Evolutionary conservation across 176 grass and related monocot genomes (phyloP), one percentile per base, ranked within the genome.

Genomic region (Carex scoparia): DNA sequence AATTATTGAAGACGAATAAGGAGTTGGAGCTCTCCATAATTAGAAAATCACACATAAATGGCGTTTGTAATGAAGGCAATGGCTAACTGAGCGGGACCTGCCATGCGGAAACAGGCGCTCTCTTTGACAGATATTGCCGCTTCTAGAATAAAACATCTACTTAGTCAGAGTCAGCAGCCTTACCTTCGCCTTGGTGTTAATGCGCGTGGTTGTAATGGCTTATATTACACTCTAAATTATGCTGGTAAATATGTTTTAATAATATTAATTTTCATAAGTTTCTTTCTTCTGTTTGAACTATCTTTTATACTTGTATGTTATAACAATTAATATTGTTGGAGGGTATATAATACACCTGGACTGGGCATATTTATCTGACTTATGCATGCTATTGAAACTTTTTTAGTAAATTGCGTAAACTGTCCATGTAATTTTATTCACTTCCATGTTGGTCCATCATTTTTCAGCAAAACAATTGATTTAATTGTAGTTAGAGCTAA

Each of bases 171-270:
- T 61, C 91, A 93, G 65, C 79, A 84, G 66, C 65, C 89, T 9
- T 95, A 88, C 55, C 91, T 98, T 46, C 80, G 81, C 1, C 85
- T 98, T 15, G 93, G 91, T 9, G 88, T 98, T 62, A 95, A 90
- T 38, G 86, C 88, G 5, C 91, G 93, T 2, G 95, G 95, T 1
- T 94, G 95, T 87, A 98, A 93, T 42, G 95, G 91, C 53, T 87
- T 98, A 76, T 98, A 91, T 3, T 98, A 94, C 86, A 90, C 91
- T 13, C 91, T 98, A 16, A 94, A 98, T 87, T 94, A 94, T n/a
- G 91, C 95, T 1, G 89, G 95, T 94, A 88, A 49, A 10, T 49
- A 10, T 49, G 0, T 49, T 49, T 49, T 49, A 2, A 38, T 55
- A 4, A 69, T 64, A 28, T 14, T 18, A 76, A n/a, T 54, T 77